Base-by-base conservation (phyloP, 129 eudicot genomes). In the Chrysanthemum lavandulifolium region DNA sequence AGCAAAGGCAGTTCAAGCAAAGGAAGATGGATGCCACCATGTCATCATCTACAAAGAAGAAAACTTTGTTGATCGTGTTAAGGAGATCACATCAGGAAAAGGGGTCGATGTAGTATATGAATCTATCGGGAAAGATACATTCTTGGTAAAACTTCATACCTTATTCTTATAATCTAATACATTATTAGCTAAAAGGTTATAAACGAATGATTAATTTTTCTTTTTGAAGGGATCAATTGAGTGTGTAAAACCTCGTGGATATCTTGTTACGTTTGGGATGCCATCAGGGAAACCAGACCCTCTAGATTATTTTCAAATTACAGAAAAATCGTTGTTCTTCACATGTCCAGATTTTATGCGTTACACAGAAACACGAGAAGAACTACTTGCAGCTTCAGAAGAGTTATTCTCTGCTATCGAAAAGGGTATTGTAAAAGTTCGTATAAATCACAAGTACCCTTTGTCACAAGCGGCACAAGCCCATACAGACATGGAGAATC, bases 51-150 rank as follows among this genome's bases (percentile, higher is more conserved):
- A 87, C 83, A 84, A 79, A 75, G 83, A 87, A 56, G 89, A 87
- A 79, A 83, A 82, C 71, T 82, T 87, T 64, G 92, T 82, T 13
- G 53, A 74, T 16, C 89, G 92, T 21, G 87, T 87, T 54, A 82
- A 79, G 40, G 89, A 87, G 71, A 82, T 87, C 78, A 87, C 92
- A 18, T 69, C 85, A 7, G 85, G 89, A 36, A 73, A 74, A 82
- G 89, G 92, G 61, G 87, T 87, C 16, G 89, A 87, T 23, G 87
- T 87, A 10, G 92, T 73, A 51, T 87, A 87, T 79, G 92, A 87
- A 63, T 84, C 92, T 21, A 82, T 87, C 6, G 92, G 92, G 45
- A 87, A 82, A 57, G 89, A 84, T 77, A 87, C 89, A 13, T 87
- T 87, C 63, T 73, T 79, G 89, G 93, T 87, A 70, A 63, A 16